Conservation (phyloP, 1,284 basidiomycete genomes). For the Pyrrhoderma noxium region DNA sequence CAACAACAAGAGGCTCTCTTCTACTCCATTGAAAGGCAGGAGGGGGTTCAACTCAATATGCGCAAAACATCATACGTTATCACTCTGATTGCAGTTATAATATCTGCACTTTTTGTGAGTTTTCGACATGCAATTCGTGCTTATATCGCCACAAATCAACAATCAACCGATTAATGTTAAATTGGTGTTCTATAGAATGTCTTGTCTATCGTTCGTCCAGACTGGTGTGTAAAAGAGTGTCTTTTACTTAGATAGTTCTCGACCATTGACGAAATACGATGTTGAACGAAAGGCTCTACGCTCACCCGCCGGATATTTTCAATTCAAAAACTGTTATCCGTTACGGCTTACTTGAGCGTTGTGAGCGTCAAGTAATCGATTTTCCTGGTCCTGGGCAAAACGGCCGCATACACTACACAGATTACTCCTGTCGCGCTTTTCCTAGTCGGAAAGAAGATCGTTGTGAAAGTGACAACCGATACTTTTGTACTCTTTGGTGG, state of each 20-base stretch:
- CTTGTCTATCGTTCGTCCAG: conserved; percentile 46
- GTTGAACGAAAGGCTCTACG: conserved; percentile 47
- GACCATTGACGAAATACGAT: neutral
- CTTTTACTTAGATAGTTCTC: conserved; percentile 2
- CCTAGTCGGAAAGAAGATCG: conserved; percentile 50
- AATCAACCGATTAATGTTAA: neutral
- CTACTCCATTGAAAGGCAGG: too few species aligned
- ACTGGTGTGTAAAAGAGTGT: conserved; percentile 46
- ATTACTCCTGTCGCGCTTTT: conserved; percentile 58
- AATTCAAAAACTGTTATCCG: conserved; percentile 41
- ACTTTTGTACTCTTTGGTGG: conserved; percentile 61
- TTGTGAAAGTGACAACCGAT: conserved; percentile 42
- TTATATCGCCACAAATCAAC: conserved; percentile 1
- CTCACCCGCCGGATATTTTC: conserved; percentile 41
- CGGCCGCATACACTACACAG: conserved; percentile 41
- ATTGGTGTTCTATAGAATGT: conserved; percentile 40
- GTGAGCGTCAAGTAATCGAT: conserved; percentile 44
- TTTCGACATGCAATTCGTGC: neutral
- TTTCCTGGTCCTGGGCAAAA: conserved; percentile 41
- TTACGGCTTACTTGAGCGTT: conserved; percentile 54
- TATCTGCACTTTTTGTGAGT: conserved; percentile 49
- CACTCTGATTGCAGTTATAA: conserved; percentile 45
- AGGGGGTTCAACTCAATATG: conserved; percentile 32
- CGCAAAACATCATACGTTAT: conserved; percentile 58
- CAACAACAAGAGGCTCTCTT: conserved; percentile 1